Percentiles rank a stretch among this genome's conserved stretches.
Conservation (phyloP, 805 yeast species). For the Teunomyces kruisii region DNA sequence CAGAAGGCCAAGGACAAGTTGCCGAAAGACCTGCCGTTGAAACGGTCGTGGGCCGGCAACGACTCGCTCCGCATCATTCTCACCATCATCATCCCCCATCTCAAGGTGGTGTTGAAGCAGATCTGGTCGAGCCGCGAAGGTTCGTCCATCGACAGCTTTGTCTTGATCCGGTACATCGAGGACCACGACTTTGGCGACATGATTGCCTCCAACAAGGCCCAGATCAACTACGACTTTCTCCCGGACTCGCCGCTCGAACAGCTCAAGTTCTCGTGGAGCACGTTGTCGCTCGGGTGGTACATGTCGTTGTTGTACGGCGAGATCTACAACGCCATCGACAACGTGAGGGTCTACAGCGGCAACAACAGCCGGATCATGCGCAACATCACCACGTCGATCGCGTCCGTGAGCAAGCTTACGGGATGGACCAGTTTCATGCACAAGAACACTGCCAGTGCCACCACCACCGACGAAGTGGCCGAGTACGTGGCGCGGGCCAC, state of each 20-base stretch:
- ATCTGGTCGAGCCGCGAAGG: slow-evolving; percentile 22
- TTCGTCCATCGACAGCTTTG: slow-evolving; percentile 21
- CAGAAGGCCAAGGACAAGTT: slow-evolving; percentile 52
- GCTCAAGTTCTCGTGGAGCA: slow-evolving; percentile 62
- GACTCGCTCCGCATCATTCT: slow-evolving; percentile 46
- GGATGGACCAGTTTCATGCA: slow-evolving; percentile 38
- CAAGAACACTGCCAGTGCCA: slow-evolving; percentile 7
- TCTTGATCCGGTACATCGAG: slow-evolving; percentile 43
- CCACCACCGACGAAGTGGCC: slow-evolving; percentile 1
- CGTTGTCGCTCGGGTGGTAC: slow-evolving; percentile 73
- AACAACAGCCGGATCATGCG: slow-evolving; percentile 36
- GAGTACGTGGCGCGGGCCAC: slow-evolving; percentile 29
- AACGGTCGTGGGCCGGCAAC: slow-evolving; percentile 57
- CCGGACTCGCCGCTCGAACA: slow-evolving; percentile 42
- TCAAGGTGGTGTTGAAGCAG: slow-evolving; percentile 28
- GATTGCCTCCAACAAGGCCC: slow-evolving; percentile 19
- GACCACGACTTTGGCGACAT: slow-evolving; percentile 28
- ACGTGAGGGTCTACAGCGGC: slow-evolving; percentile 19
- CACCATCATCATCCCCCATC: slow-evolving; percentile 38
- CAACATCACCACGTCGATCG: slow-evolving; percentile 35
- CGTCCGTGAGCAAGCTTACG: slow-evolving; percentile 39
- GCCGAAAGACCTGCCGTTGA: slow-evolving; percentile 49
- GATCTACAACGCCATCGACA: slow-evolving; percentile 38
- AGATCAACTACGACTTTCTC: slow-evolving; percentile 43
- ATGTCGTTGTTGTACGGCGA: slow-evolving; percentile 61